phyloP scores from a whole-genome alignment of 345 rosid genomes.

The Arabidopsis arenosa region DNA sequence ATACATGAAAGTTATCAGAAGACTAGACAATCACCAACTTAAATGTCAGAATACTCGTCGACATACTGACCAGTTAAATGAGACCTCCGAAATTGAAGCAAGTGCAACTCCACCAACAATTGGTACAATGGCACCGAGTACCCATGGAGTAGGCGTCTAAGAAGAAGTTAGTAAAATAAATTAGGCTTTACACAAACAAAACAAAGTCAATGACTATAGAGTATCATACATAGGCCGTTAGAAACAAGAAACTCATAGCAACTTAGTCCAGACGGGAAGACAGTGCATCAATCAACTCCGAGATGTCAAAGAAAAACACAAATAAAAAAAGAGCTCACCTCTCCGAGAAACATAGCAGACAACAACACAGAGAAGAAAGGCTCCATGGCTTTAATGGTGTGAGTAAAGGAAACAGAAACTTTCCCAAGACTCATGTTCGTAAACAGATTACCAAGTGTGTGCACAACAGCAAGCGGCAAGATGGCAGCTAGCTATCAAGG shows the following conservation, averaged over 20 bases:
- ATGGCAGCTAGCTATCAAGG: constrained; percentile 74
- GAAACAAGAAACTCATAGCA: not conserved
- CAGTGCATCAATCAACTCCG: not conserved
- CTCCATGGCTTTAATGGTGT: constrained; percentile 98
- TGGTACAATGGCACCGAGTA: constrained; percentile 85
- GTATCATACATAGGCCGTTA: not conserved
- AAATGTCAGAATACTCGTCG: not conserved
- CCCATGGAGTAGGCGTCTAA: constrained; percentile 84
- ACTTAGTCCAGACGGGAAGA: not conserved
- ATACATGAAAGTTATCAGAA: constrained; percentile 5
- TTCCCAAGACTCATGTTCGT: constrained; percentile 98
- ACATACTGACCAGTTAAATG: constrained; percentile 83
- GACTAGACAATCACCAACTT: not conserved
- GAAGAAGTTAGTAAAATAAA: not conserved
- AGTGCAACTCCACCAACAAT: constrained; percentile 96
- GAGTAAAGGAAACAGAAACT: constrained; percentile 99
- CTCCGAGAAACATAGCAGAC: constrained; percentile 94
- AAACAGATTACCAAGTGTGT: constrained; percentile 87
- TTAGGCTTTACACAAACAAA: constrained; percentile 12
- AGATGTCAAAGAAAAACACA: not conserved
- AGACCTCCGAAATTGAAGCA: constrained; percentile 90
- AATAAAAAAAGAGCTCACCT: constrained; percentile 55
- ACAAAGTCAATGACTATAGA: not conserved
- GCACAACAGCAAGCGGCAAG: constrained; percentile 88
- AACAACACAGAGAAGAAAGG: constrained; percentile 97